Percentiles rank a stretch among this genome's conserved stretches.
Conservation (phyloP, 495 filamentous ascomycete genomes). For the Penicillium fimorum region DNA sequence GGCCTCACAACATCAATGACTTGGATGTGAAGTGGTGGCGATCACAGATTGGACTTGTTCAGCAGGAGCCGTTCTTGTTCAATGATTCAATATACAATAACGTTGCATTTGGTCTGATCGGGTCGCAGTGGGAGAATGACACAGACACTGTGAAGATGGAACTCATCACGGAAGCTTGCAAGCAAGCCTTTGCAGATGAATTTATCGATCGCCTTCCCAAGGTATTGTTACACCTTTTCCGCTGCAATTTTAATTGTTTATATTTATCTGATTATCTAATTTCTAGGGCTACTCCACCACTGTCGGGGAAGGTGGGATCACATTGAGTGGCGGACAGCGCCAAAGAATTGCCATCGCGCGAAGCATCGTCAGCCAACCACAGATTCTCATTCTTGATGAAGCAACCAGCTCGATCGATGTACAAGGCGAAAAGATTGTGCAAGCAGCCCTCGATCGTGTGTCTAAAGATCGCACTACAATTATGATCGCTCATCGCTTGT, state of each 20-base stretch:
- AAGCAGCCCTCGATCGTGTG: constrained; percentile 43
- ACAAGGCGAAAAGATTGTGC: constrained; percentile 46
- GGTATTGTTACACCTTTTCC: constrained; percentile 12
- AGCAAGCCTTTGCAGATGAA: constrained; percentile 54
- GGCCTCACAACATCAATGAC: constrained; percentile 45
- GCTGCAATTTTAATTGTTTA: neutral
- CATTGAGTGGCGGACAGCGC: constrained; percentile 44
- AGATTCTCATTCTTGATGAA: constrained; percentile 68
- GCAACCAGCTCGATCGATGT: constrained; percentile 53
- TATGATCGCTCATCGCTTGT: constrained; percentile 56
- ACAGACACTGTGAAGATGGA: constrained; percentile 45
- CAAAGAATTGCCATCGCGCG: constrained; percentile 70
- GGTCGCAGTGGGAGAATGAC: constrained; percentile 57
- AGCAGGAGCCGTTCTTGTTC: constrained; percentile 51
- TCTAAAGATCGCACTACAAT: constrained; percentile 42
- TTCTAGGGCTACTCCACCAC: too few relatives aligned
- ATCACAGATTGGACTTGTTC: constrained; percentile 75
- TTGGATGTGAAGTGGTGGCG: constrained; percentile 82
- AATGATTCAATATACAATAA: constrained; percentile 75
- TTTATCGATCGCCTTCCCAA: constrained; percentile 38
- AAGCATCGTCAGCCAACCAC: constrained; percentile 78
- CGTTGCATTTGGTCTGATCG: constrained; percentile 73
- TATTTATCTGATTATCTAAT: neutral
- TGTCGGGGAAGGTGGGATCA: too few relatives aligned
- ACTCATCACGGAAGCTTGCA: constrained; percentile 56